A percentile compares a stretch with the other conserved stretches of the same genome.
Evolutionary conservation across 768 basidiomycete genomes (phyloP).

Genomic region (Boletus rubropictus): DNA sequence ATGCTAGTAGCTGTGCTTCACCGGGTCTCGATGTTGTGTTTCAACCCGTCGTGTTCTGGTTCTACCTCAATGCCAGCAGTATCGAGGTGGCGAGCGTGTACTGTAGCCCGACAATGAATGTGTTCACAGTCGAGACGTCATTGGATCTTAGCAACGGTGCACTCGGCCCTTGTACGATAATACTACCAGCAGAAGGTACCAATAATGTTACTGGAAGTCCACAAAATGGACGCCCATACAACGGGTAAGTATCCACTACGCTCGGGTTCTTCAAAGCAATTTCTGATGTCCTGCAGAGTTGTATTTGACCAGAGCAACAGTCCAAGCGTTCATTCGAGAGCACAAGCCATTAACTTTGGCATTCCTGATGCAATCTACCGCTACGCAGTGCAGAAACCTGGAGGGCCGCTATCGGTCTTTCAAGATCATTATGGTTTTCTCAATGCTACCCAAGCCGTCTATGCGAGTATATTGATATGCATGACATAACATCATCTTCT

Average conservation of each 20-base stretch:
- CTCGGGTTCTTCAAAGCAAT: background rate
- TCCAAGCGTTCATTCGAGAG: conserved; percentile 48
- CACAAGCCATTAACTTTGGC: conserved; percentile 43
- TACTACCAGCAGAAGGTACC: conserved; percentile 26
- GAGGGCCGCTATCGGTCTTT: conserved; percentile 43
- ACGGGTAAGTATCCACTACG: conserved; percentile 42
- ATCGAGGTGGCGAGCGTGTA: conserved; percentile 48
- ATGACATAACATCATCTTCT: background rate
- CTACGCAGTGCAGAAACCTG: conserved; percentile 38
- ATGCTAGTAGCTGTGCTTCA: conserved; percentile 30
- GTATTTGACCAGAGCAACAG: conserved; percentile 35
- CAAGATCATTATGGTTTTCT: conserved; percentile 46
- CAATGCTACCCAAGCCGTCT: conserved; percentile 41
- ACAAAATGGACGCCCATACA: conserved; percentile 46
- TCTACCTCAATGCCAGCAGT: conserved; percentile 36
- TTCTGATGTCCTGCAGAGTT: conserved; percentile 29
- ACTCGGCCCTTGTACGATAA: conserved; percentile 34
- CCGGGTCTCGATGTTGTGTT: conserved; percentile 32
- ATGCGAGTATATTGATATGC: conserved; percentile 15
- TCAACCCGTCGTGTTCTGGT: conserved; percentile 69
- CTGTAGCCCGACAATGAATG: conserved; percentile 47
- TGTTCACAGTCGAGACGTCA: conserved; percentile 39
- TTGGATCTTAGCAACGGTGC: conserved; percentile 41
- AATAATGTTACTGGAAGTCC: conserved; percentile 51
- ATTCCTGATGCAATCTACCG: conserved; percentile 58